Base-by-base conservation (phyloP, 2,329 filamentous ascomycete species). In the Diaporthe sp. region DNA sequence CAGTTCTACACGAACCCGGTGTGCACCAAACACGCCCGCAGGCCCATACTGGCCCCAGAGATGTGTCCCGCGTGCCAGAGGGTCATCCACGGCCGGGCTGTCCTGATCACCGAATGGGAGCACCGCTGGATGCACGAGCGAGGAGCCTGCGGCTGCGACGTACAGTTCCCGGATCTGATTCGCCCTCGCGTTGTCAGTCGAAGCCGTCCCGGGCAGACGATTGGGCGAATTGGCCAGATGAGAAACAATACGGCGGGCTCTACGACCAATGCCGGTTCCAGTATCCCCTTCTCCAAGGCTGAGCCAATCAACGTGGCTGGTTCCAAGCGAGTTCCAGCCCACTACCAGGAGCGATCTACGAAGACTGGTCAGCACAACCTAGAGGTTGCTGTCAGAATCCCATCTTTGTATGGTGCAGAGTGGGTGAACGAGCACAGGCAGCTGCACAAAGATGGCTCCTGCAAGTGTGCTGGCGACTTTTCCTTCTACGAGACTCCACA, bases 71-170 rank as follows among this genome's bases (percentile, higher is more conserved):
- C 81, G 2, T 87, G 85, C 77, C 80, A 80, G 58, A 81, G 84
- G 6, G 79, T 84, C 50, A 65, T 85, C 1, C 85, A 86, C 78
- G 80, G 79, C 37, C 82, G 85, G 25, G 83, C 79, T 72, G 81
- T 84, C 0, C 79, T 86, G 71, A 83, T 86, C 61, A 77, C 82
- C 7, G 84, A 85, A 77, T 80, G 79, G 74, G 84, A 86, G 80
- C 85, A 86, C 77, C 82, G 82, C 17, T 87, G 82, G 80, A 83
- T 86, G 77, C 85, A 87, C 78, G 83, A 84, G 77, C 83, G 84
- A n/a, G 85, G 84, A 3, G 83, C 78, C 9, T 87, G 85, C 73
- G 77, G 77, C 32, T 87, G 85, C 68, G 76, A 79, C 0, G 81
- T 84, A 1, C 44, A 76, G 1, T 87, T 86, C 71, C 85, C 84